Conservation (phyloP, 2,329 filamentous ascomycete genomes). For the Microcyclosporella mali region DNA sequence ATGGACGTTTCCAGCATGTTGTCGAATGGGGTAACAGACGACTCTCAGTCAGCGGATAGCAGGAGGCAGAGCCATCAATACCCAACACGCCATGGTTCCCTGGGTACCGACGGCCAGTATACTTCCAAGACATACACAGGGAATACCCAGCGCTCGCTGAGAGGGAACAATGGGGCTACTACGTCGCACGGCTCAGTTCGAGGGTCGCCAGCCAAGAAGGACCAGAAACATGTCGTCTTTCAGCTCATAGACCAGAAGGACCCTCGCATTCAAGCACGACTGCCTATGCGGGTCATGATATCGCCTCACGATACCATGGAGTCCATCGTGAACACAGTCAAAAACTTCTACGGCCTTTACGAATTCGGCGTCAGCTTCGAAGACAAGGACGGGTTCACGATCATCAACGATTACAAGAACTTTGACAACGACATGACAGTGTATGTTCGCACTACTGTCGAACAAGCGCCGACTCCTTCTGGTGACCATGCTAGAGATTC, state of each 20-base stretch:
- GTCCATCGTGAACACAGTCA: constrained; percentile 95
- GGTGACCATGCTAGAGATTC: constrained; percentile 24
- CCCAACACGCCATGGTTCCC: constrained; percentile 26
- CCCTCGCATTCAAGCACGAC: constrained; percentile 50
- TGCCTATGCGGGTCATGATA: constrained; percentile 84
- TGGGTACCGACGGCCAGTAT: constrained; percentile 14
- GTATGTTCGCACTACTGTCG: constrained; percentile 60
- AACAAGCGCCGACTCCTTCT: constrained; percentile 16
- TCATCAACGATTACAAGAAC: constrained; percentile 96
- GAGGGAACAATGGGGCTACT: constrained; percentile 18
- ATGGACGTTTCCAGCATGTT: constrained; percentile 37
- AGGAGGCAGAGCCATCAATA: constrained; percentile 31
- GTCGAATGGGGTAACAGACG: constrained; percentile 21
- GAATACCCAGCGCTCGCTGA: constrained; percentile 17
- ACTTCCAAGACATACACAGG: constrained; percentile 8
- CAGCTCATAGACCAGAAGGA: constrained; percentile 53
- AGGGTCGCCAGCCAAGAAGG: constrained; percentile 31
- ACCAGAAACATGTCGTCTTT: constrained; percentile 69
- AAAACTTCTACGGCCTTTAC: constrained; percentile 97
- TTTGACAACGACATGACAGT: constrained; percentile 88
- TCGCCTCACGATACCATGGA: constrained; percentile 94
- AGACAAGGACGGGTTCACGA: constrained; percentile 77
- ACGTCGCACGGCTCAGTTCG: constrained; percentile 21
- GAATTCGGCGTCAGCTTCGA: constrained; percentile 90
- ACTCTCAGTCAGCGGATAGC: constrained; percentile 18